Evolutionary conservation across 768 basidiomycete species (phyloP).

Genomic region (Mycena floridula): DNA sequence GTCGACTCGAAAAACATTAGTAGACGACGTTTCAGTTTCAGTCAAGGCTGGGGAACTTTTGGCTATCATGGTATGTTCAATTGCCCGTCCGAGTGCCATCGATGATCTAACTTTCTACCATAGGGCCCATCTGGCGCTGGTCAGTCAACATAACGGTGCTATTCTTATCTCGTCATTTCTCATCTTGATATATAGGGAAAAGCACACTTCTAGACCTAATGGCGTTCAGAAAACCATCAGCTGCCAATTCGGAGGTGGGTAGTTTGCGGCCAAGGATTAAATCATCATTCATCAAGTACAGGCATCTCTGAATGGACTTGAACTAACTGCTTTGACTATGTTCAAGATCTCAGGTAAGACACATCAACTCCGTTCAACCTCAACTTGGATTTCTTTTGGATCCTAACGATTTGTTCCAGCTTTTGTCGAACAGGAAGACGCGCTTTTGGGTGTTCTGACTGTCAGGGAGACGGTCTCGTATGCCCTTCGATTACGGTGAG

Average conservation of each 20-base stretch:
- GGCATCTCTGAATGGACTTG: conserved; percentile 26
- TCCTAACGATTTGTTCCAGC: too few relatives aligned
- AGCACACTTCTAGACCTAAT: conserved; percentile 41
- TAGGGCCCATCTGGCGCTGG: conserved; percentile 43
- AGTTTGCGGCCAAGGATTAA: not conserved
- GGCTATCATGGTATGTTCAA: conserved; percentile 33
- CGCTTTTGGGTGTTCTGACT: conserved; percentile 50
- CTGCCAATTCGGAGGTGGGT: conserved; percentile 24
- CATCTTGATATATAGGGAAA: conserved; percentile 26
- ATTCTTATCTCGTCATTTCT: not conserved
- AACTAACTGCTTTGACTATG: conserved; percentile 22
- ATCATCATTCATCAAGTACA: conserved; percentile 4
- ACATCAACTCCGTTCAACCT: too few relatives aligned
- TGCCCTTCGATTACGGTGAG: conserved; percentile 43
- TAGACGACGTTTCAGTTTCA: conserved; percentile 35
- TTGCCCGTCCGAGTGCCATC: not conserved
- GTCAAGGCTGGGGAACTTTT: conserved; percentile 32
- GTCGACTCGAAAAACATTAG: conserved; percentile 17
- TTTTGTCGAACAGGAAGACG: conserved; percentile 59
- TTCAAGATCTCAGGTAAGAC: conserved; percentile 35
- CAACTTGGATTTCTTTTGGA: too few relatives aligned
- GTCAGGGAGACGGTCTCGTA: conserved; percentile 50
- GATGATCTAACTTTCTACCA: not conserved
- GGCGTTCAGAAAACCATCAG: conserved; percentile 30
- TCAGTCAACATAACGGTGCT: too few relatives aligned